Percentiles rank a stretch among this genome's conserved stretches.
These are phyloP conservation scores for Eucalyptus sp. DNA, from an alignment of 345 rosid species.

Conservation along the genomic window DNA sequence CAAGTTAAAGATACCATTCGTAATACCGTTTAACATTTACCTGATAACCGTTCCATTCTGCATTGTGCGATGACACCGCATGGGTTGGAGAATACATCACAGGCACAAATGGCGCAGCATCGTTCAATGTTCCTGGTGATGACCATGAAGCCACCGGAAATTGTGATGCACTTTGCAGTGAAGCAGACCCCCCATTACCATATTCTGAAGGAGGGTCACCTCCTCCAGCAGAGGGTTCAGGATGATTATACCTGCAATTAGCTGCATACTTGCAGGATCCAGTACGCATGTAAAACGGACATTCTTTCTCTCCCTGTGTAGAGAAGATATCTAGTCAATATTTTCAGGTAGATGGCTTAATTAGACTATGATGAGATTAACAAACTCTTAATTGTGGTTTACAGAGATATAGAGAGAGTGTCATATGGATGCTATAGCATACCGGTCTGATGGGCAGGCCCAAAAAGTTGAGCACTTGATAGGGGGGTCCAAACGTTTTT, in stretches of 20 bases:
- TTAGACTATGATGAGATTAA: neutral
- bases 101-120: conserved; percentile 43
- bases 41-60: conserved; percentile 91
- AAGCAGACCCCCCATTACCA: conserved; percentile 45
- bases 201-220: conserved; percentile 34
- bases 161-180: conserved; percentile 36
- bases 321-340: neutral
- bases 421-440: neutral
- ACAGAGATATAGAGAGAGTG: neutral
- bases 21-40: conserved; percentile 7
- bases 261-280: conserved; percentile 89
- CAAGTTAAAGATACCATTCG: neutral
- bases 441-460: conserved; percentile 86
- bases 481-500: conserved; percentile 14
- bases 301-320: conserved; percentile 66
- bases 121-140: conserved; percentile 44
- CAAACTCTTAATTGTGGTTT: neutral
- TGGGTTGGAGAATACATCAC: conserved; percentile 46
- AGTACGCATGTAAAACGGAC: conserved; percentile 87
- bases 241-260: conserved; percentile 87
- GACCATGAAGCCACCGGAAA: conserved; percentile 57
- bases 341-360: neutral
- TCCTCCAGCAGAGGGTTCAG: conserved; percentile 62
- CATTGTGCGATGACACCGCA: conserved; percentile 40
- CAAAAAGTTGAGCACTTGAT: conserved; percentile 64